Evolutionary conservation across 768 basidiomycete species (phyloP).

Genomic region (Lactifluus echinatus): DNA sequence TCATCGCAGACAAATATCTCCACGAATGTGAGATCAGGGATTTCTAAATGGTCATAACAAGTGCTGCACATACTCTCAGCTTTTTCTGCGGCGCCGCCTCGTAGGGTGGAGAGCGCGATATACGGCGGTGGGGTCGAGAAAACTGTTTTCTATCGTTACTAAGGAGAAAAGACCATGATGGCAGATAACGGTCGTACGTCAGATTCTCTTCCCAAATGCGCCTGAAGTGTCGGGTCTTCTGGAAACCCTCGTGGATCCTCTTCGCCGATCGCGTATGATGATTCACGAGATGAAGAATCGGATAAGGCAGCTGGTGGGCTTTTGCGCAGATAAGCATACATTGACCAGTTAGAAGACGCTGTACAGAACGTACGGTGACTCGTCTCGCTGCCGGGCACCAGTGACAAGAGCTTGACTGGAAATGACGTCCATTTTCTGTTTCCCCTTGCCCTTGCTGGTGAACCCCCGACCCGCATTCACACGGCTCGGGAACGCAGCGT

Average conservation of each 20-base stretch:
- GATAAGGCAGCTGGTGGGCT: background rate
- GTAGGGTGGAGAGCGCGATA: background rate
- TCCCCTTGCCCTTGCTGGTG: conserved; percentile 2
- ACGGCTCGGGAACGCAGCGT: conserved; percentile 17
- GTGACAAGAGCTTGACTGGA: background rate
- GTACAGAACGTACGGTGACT: background rate
- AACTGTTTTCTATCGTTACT: background rate
- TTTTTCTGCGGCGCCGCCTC: background rate
- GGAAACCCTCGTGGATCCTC: background rate
- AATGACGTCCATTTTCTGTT: conserved; percentile 1
- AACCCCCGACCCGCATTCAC: conserved; percentile 14
- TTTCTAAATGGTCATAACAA: background rate
- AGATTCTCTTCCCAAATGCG: background rate
- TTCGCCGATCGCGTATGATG: background rate
- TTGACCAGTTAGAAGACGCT: background rate
- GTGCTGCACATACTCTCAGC: background rate
- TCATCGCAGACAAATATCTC: conserved; percentile 65
- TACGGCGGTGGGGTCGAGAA: background rate
- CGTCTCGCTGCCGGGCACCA: background rate
- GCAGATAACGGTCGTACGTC: background rate
- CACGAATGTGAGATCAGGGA: background rate
- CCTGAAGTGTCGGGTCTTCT: background rate
- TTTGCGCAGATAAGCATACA: background rate
- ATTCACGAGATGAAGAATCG: background rate
- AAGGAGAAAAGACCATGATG: background rate